A percentile compares a stretch with the other conserved stretches of the same genome.
These are phyloP conservation scores for Metschnikowia amazonensis DNA, from an alignment of 805 yeast species.

Conservation along the genomic window DNA sequence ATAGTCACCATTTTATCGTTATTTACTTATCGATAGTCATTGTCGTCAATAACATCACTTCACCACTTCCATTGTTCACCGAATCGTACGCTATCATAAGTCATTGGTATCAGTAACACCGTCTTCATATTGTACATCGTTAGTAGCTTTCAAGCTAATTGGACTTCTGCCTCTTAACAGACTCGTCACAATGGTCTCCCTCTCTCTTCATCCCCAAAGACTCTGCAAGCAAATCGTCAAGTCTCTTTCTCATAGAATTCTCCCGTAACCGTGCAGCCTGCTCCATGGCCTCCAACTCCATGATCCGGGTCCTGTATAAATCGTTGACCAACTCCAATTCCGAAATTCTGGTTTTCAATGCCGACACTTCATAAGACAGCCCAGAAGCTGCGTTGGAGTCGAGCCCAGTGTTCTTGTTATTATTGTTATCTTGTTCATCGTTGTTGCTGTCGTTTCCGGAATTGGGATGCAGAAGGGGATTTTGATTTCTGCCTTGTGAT, in stretches of 20 bases:
- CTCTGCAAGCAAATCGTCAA: conserved; percentile 42
- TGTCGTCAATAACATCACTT: no score
- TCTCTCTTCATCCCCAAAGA: conserved; percentile 11
- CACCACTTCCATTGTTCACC: no score
- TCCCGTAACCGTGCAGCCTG: conserved; percentile 52
- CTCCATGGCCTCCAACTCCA: conserved; percentile 74
- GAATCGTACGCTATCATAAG: neutral
- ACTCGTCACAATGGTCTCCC: conserved; percentile 9
- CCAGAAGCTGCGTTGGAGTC: conserved; percentile 6
- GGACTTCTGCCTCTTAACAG: conserved; percentile 13
- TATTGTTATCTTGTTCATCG: conserved; percentile 9
- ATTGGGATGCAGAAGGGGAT: neutral
- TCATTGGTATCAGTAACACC: neutral
- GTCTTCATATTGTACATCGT: neutral
- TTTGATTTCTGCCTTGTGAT: neutral
- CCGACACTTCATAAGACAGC: conserved; percentile 30
- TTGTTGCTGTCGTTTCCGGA: conserved; percentile 4
- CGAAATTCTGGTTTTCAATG: conserved; percentile 69
- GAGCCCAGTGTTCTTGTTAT: conserved; percentile 13
- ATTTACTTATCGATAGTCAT: no score
- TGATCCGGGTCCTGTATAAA: conserved; percentile 74
- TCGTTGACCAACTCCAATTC: conserved; percentile 92
- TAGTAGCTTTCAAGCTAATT: neutral
- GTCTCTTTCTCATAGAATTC: conserved; percentile 42
- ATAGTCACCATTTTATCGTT: no score